Evolutionary conservation across 805 yeast species (phyloP).

Genomic region (Spathaspora passalidarum): DNA sequence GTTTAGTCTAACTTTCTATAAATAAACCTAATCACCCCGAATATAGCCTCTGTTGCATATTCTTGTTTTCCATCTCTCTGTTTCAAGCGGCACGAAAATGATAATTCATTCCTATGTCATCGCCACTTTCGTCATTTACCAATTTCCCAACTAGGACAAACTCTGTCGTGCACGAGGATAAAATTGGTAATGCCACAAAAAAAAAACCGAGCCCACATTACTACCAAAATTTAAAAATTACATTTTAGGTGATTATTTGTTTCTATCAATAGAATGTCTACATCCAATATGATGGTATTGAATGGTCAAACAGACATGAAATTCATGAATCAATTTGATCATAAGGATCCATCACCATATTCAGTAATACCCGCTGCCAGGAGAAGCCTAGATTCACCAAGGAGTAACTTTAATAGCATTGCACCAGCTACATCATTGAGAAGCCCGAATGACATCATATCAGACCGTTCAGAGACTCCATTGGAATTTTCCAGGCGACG

Average conservation of each 20-base stretch:
- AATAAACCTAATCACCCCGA: too few relatives aligned
- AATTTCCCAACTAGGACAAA: not conserved
- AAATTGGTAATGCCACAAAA: not conserved
- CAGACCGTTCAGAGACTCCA: not conserved
- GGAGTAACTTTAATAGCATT: not conserved
- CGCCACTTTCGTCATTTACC: not conserved
- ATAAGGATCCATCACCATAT: not conserved
- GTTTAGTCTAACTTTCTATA: too few relatives aligned
- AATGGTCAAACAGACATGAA: not conserved
- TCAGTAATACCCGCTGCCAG: not conserved
- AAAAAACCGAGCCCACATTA: not conserved
- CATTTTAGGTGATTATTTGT: not conserved
- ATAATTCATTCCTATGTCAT: not conserved
- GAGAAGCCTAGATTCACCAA: not conserved
- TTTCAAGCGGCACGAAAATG: too few relatives aligned
- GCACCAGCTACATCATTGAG: not conserved
- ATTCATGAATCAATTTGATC: not conserved
- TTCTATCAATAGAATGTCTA: not conserved
- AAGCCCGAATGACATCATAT: not conserved
- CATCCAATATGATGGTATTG: not conserved
- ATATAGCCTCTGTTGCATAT: too few relatives aligned
- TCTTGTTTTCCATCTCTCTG: too few relatives aligned
- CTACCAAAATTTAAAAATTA: not conserved
- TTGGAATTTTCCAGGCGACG: not conserved
- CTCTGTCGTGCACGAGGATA: not conserved